A percentile compares a stretch with the other conserved stretches of the same genome.
Conservation (phyloP, 257 asterid species). For the Pogostemon cablin region DNA sequence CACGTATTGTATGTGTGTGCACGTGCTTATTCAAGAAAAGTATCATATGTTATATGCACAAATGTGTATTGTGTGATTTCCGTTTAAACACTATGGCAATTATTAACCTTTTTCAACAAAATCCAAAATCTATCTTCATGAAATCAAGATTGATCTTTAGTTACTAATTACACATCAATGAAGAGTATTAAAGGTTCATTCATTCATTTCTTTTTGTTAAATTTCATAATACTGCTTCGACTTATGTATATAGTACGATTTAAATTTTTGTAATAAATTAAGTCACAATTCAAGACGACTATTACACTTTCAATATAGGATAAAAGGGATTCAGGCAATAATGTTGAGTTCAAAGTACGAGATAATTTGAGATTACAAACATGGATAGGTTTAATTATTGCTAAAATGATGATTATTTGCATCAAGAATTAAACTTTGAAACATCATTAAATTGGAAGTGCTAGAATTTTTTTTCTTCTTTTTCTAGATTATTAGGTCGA, state of each 20-base stretch:
- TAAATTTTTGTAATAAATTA: not conserved
- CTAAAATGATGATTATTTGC: not conserved
- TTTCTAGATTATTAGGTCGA: not conserved
- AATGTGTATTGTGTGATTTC: not conserved
- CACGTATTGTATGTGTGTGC: not conserved
- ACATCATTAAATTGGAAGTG: not conserved
- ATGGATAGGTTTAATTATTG: not conserved
- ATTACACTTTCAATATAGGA: not conserved
- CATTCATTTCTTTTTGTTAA: not conserved
- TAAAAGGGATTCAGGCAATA: not conserved
- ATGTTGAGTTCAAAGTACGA: not conserved
- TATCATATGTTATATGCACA: not conserved
- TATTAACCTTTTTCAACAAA: not conserved
- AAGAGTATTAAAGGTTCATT: not conserved
- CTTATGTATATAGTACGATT: too few relatives aligned
- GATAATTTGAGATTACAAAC: not conserved
- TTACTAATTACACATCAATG: not conserved
- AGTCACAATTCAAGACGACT: not conserved
- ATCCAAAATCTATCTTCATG: not conserved
- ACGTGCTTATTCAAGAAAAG: not conserved
- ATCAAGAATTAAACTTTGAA: not conserved
- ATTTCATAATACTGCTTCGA: not conserved
- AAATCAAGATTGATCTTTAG: not conserved
- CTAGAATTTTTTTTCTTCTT: not conserved
- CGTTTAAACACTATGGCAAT: not conserved